Base-by-base conservation (phyloP, 2,329 filamentous ascomycete species). In the Lecanicillium sp. region DNA sequence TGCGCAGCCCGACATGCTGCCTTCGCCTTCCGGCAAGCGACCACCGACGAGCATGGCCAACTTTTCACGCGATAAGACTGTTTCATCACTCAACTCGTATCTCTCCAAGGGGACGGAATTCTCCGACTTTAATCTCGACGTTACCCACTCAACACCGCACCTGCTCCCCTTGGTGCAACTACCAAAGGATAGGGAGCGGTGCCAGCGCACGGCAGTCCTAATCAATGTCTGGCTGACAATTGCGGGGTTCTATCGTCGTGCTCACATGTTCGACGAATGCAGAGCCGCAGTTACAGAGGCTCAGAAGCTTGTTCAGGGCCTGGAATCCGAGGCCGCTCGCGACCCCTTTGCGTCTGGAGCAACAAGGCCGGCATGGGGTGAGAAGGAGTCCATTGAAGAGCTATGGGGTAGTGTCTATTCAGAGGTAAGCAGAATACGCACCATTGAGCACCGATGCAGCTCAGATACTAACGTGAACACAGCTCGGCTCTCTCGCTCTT, bases 171-270 rank as follows among this genome's bases (percentile, higher is more conserved):
- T 67, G 13, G 61, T 79, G 14, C 67, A 74, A 27, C 77, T 79
- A 40, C 60, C 75, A 7, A 71, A 70, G 47, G 71, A 71, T 9
- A 71, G 72, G 47, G 64, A 71, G 45, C 66, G 62, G 46, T 62
- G 65, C 20, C 69, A 71, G 38, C 67, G 73, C 32, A 65, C 61
- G 22, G 63, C 64, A 6, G 65, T 79, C 10, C 57, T 98, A 13
- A 68, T 88, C 15, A 83, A 82, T 47, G 80, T 96, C 22, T 98
- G 92, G 92, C 69, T 96, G 8, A 83, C 92, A 55, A 87, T 96
- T 44, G 84, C 87, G 3, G 84, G 84, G 0, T 81, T 97, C 47
- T 98, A 97, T 56, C 78, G 87, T 19, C 77, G 87, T 38, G 87
- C 90, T 7, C 76, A 75, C 8, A 79, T 94, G 66, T 77, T 79